phyloP scores from a whole-genome alignment of 1,284 basidiomycete genomes.

The Heterobasidion irregulare region DNA sequence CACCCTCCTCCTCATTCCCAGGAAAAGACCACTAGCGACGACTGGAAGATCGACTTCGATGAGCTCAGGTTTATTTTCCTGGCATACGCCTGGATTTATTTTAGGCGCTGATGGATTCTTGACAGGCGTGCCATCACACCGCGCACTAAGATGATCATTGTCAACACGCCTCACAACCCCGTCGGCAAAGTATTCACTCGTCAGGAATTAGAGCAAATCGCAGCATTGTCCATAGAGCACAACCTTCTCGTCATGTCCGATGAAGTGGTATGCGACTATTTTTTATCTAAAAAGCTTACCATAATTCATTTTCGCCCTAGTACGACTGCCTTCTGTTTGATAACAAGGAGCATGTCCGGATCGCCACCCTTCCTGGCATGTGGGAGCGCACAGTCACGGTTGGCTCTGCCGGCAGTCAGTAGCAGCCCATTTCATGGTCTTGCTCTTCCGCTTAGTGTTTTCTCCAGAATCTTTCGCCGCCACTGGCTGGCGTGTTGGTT shows the following conservation, averaged over 20 bases:
- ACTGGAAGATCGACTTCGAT: constrained; percentile 84
- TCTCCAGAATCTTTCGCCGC: constrained; percentile 87
- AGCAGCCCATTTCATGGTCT: neutral
- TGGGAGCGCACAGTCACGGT: constrained; percentile 92
- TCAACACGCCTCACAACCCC: constrained; percentile 96
- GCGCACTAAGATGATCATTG: constrained; percentile 86
- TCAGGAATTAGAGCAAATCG: constrained; percentile 78
- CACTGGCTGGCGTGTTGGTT: constrained; percentile 97
- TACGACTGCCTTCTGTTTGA: constrained; percentile 95
- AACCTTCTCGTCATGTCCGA: constrained; percentile 93
- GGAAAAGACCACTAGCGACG: constrained; percentile 58
- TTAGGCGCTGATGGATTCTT: neutral
- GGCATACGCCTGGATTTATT: no score
- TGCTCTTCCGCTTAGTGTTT: constrained; percentile 1
- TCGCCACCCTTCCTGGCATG: constrained; percentile 94
- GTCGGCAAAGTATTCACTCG: constrained; percentile 91
- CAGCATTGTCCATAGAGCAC: constrained; percentile 83
- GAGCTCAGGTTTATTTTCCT: constrained; percentile 60
- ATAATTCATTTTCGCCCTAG: constrained; percentile 25
- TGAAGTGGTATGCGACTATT: constrained; percentile 70
- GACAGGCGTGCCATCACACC: constrained; percentile 72
- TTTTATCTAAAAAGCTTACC: neutral
- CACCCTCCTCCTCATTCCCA: constrained; percentile 62
- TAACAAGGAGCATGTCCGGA: constrained; percentile 80
- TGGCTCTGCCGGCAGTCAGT: constrained; percentile 71